Percentiles rank a stretch among this genome's conserved stretches.
These are phyloP conservation scores for Mortierella claussenii DNA, from an alignment of 192 early-diverging fungal genomes.

Conservation along the genomic window DNA sequence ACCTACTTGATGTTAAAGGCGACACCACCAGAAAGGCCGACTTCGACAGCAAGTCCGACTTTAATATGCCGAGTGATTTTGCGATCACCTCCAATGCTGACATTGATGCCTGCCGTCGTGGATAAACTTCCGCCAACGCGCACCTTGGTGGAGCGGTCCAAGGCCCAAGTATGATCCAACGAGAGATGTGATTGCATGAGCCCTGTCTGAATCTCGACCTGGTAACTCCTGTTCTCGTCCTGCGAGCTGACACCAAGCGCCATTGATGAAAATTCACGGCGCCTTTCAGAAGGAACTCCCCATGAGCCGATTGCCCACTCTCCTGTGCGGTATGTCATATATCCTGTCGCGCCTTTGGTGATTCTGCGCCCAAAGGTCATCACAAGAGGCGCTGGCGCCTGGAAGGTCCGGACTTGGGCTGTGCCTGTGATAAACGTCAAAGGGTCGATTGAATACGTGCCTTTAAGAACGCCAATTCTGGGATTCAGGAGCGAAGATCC, in stretches of 20 bases:
- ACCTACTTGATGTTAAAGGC: slow-evolving; percentile 64
- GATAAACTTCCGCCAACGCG: slow-evolving; percentile 61
- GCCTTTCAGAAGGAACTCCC: slow-evolving; percentile 57
- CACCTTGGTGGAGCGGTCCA: slow-evolving; percentile 55
- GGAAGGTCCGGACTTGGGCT: slow-evolving; percentile 61
- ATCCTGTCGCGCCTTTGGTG: slow-evolving; percentile 71
- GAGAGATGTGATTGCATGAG: slow-evolving; percentile 63
- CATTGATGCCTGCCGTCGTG: slow-evolving; percentile 58
- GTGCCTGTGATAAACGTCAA: slow-evolving; percentile 75
- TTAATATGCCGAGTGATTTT: slow-evolving; percentile 64
- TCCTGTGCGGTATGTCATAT: slow-evolving; percentile 82
- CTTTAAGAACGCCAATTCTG: slow-evolving; percentile 70
- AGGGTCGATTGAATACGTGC: slow-evolving; percentile 56
- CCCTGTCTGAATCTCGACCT: slow-evolving; percentile 67
- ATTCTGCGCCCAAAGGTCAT: slow-evolving; percentile 74
- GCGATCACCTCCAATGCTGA: slow-evolving; percentile 64
- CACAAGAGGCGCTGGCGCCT: slow-evolving; percentile 73
- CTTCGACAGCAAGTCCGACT: slow-evolving; percentile 67
- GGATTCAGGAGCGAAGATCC: slow-evolving; percentile 66
- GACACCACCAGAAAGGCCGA: slow-evolving; percentile 70
- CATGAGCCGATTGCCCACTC: slow-evolving; percentile 74
- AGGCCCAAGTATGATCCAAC: slow-evolving; percentile 58
- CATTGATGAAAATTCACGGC: slow-evolving; percentile 61
- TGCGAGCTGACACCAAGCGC: slow-evolving; percentile 60
- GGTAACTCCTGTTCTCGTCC: slow-evolving; percentile 56